Percentiles rank a stretch among this genome's conserved stretches.
Conservation (phyloP, 164 flowering plant genomes). For the Umbellularia californica region DNA sequence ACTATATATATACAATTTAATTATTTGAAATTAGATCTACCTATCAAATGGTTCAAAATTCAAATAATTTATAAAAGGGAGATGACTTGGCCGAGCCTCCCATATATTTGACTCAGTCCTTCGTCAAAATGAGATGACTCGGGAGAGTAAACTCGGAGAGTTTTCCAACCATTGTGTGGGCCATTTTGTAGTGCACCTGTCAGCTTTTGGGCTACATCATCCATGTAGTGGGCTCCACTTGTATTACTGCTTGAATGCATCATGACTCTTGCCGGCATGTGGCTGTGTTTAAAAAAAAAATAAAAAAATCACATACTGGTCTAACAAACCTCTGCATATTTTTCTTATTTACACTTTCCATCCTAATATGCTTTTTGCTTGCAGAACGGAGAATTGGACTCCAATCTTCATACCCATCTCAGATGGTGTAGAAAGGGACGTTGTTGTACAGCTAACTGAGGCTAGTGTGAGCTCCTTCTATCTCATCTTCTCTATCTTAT, state of each 20-base stretch:
- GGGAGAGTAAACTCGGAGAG: background rate
- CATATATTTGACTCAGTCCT: too few species aligned
- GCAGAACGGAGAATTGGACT: constrained; percentile 77
- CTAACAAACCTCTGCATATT: background rate
- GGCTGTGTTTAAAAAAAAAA: too few species aligned
- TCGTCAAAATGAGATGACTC: background rate
- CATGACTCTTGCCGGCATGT: background rate
- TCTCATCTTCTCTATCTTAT: constrained; percentile 22
- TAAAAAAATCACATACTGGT: background rate
- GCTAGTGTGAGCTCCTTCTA: constrained; percentile 39
- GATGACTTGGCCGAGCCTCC: background rate
- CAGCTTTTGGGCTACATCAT: background rate
- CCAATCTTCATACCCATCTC: constrained; percentile 40
- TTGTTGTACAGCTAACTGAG: constrained; percentile 87
- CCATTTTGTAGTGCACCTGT: background rate
- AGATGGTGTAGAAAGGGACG: constrained; percentile 33
- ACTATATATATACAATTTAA: too few species aligned
- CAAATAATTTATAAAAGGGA: too few species aligned
- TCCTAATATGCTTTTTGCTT: constrained; percentile 15
- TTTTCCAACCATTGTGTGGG: background rate
- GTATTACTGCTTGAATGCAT: background rate
- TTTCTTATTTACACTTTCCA: too few species aligned
- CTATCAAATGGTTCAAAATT: too few species aligned
- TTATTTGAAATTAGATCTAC: background rate
- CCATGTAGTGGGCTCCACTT: background rate